phyloP scores from a whole-genome alignment of 2,329 filamentous ascomycete genomes.

The Scytalidium lignicola region DNA sequence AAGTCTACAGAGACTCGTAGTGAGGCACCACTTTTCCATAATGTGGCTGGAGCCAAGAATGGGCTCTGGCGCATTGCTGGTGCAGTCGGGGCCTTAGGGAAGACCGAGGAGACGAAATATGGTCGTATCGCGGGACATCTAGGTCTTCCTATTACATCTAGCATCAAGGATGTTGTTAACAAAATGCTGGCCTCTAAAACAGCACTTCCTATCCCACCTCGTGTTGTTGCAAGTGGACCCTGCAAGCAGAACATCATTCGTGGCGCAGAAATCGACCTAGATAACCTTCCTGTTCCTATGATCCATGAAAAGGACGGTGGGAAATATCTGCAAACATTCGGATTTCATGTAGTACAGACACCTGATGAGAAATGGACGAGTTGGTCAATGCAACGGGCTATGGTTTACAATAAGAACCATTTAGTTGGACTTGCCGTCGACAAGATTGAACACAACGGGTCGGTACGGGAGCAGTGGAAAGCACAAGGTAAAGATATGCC shows the following conservation, averaged over 20 bases:
- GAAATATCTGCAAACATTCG: slow-evolving; percentile 45
- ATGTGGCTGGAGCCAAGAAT: slow-evolving; percentile 39
- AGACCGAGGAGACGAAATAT: slow-evolving; percentile 28
- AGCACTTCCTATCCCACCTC: slow-evolving; percentile 27
- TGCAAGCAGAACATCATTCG: slow-evolving; percentile 38
- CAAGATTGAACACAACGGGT: too few species aligned
- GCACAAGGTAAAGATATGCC: too few species aligned
- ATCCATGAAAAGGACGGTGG: slow-evolving; percentile 42
- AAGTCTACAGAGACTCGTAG: slow-evolving; percentile 38
- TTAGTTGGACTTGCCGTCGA: slow-evolving; percentile 16
- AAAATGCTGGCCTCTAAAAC: slow-evolving; percentile 35
- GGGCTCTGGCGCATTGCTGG: slow-evolving; percentile 45
- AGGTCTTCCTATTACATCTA: slow-evolving; percentile 33
- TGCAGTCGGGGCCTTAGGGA: slow-evolving; percentile 34
- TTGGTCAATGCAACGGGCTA: slow-evolving; percentile 40
- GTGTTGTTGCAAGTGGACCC: slow-evolving; percentile 31
- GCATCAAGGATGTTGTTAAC: slow-evolving; percentile 34
- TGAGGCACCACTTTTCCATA: slow-evolving; percentile 48
- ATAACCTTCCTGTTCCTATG: slow-evolving; percentile 34
- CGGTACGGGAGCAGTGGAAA: too few species aligned
- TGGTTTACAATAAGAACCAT: slow-evolving; percentile 40
- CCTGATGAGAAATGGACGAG: slow-evolving; percentile 43
- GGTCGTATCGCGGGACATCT: slow-evolving; percentile 38
- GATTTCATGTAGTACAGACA: slow-evolving; percentile 41
- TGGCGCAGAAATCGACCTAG: slow-evolving; percentile 37